These are phyloP conservation scores for Trichoderma asperelloides DNA, from an alignment of 495 filamentous ascomycete species.

Conservation along the genomic window DNA sequence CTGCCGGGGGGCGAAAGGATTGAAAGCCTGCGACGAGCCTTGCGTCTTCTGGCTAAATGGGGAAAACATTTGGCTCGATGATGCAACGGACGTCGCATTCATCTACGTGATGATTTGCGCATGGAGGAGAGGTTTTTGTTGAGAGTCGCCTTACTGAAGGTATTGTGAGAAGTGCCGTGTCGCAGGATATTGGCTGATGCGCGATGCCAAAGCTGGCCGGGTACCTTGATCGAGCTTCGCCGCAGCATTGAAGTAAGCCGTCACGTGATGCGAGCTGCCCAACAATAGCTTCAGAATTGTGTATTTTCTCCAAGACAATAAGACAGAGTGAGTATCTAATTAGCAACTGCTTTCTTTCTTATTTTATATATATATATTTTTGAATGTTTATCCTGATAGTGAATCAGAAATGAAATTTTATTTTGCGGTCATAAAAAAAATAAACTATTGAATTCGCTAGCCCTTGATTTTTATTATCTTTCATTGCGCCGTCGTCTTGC, in stretches of 20 bases:
- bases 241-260: background rate
- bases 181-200: conserved; percentile 1
- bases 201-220: background rate
- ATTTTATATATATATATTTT: background rate
- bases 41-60: conserved; percentile 3
- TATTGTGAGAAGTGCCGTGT: background rate
- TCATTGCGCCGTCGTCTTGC: background rate
- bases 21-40: conserved; percentile 8
- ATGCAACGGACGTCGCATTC: conserved; percentile 11
- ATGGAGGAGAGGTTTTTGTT: conserved; percentile 1
- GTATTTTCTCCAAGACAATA: background rate
- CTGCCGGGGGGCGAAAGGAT: conserved; percentile 3
- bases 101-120: conserved; percentile 9
- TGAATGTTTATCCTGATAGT: no score
- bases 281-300: background rate
- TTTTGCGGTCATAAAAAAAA: background rate
- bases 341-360: no score
- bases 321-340: background rate
- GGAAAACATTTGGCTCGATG: conserved; percentile 10
- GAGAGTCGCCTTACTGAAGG: background rate
- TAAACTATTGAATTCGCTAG: background rate
- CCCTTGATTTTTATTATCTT: background rate
- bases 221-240: conserved; percentile 5
- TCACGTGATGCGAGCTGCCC: background rate
- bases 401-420: background rate